phyloP scores from a whole-genome alignment of 257 asterid species.

The Solanum megistacrolobum region DNA sequence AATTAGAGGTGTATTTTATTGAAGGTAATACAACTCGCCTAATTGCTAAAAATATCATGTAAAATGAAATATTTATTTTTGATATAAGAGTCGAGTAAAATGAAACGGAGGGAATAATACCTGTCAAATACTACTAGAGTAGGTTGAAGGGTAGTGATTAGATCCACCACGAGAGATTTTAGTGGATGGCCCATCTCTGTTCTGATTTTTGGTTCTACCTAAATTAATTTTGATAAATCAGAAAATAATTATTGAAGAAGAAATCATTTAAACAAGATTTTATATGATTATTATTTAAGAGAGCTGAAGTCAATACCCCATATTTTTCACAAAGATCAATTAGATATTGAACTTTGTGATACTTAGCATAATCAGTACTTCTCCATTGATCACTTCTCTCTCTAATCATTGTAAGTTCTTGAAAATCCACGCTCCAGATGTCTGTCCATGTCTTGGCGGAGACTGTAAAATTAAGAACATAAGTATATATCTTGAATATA shows the following conservation, averaged over 20 bases:
- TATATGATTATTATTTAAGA: not conserved
- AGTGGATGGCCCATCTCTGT: constrained; percentile 65
- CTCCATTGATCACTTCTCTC: constrained; percentile 20
- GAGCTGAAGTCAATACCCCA: constrained; percentile 29
- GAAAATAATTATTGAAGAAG: not conserved
- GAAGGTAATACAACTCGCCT: not conserved
- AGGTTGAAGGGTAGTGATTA: constrained; percentile 44
- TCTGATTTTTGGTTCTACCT: constrained; percentile 57
- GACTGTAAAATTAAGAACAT: constrained; percentile 13
- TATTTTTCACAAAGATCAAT: constrained; percentile 42
- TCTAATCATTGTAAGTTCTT: constrained; percentile 17
- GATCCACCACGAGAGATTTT: constrained; percentile 36
- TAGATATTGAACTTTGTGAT: constrained; percentile 39
- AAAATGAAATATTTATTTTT: no score
- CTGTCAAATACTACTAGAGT: constrained; percentile 59
- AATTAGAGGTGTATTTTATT: no score
- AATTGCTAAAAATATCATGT: no score
- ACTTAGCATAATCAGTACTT: constrained; percentile 29
- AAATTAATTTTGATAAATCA: not conserved
- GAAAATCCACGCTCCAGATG: constrained; percentile 36
- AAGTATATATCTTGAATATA: not conserved
- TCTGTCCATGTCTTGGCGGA: constrained; percentile 56
- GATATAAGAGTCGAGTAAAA: no score
- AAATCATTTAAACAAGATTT: not conserved
- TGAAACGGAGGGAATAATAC: not conserved